Evolutionary conservation across 176 grass and related monocot species (phyloP).

Genomic region (Puya raimondii): DNA sequence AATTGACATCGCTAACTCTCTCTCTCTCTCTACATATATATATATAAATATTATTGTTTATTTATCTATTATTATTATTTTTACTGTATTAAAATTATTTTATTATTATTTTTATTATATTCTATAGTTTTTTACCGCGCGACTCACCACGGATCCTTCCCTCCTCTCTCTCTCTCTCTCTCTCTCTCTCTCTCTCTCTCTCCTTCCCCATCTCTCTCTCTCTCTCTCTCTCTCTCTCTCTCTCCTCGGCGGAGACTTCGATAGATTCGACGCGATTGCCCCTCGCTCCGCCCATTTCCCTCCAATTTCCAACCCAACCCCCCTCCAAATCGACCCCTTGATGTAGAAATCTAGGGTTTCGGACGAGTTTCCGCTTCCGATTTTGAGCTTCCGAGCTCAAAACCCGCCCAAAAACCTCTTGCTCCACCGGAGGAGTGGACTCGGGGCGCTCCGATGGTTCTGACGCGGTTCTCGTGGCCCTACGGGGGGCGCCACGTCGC

Average conservation of each 20-base stretch:
- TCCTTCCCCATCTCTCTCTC: too few species aligned
- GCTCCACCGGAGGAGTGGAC: neutral
- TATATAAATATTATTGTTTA: too few species aligned
- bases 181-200: too few species aligned
- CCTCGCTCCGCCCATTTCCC: neutral
- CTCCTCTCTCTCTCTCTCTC: too few species aligned
- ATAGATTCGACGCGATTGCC: neutral
- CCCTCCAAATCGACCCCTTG: neutral
- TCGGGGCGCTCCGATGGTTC: conserved; percentile 33
- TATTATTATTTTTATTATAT: too few species aligned
- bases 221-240: neutral
- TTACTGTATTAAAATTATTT: too few species aligned
- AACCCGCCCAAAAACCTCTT: neutral
- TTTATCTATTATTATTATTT: too few species aligned
- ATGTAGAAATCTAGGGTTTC: conserved; percentile 1
- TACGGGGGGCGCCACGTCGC: conserved; percentile 31
- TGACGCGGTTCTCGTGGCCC: conserved; percentile 44
- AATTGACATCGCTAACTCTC: too few species aligned
- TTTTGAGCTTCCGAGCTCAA: neutral
- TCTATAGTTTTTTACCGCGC: too few species aligned
- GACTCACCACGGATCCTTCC: too few species aligned
- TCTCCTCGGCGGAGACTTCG: neutral
- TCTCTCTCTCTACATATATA: too few species aligned
- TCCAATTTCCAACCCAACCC: neutral
- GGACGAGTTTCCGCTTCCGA: neutral